Percentiles rank a stretch among this genome's conserved stretches.
These are phyloP conservation scores for Halenospora varia DNA, from an alignment of 495 filamentous ascomycete genomes.

Conservation along the genomic window DNA sequence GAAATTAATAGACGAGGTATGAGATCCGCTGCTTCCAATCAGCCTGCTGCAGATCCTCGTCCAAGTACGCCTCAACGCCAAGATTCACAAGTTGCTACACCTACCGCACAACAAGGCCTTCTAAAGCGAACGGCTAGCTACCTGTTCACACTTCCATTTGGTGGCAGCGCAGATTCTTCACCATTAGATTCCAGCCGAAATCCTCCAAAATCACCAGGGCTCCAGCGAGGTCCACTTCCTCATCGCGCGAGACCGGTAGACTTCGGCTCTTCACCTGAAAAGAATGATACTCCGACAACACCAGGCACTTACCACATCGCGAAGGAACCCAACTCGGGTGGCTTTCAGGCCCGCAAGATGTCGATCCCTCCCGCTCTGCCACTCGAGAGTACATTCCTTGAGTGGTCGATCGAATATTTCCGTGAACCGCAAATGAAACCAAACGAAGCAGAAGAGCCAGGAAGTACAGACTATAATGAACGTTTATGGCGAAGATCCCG, in stretches of 20 bases:
- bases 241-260: conserved; percentile 58
- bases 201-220: conserved; percentile 18
- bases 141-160: conserved; percentile 54
- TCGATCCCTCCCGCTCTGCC: conserved; percentile 60
- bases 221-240: conserved; percentile 30
- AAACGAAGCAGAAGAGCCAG: conserved; percentile 92
- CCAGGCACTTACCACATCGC: conserved; percentile 72
- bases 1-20: conserved; percentile 64
- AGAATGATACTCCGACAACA: conserved; percentile 64
- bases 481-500: conserved; percentile 88
- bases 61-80: conserved; percentile 35
- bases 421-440: conserved; percentile 98
- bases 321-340: conserved; percentile 68
- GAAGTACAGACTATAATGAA: conserved; percentile 94
- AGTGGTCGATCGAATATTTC: conserved; percentile 98
- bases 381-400: conserved; percentile 76
- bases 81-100: conserved; percentile 33
- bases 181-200: conserved; percentile 27
- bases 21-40: conserved; percentile 43
- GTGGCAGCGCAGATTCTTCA: conserved; percentile 30
- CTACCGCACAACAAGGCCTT: conserved; percentile 41
- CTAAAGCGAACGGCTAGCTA: conserved; percentile 52
- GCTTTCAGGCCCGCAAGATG: conserved; percentile 59
- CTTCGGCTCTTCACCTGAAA: conserved; percentile 68
- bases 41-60: conserved; percentile 33